These are phyloP conservation scores for Coniochaeta prunicola DNA, from an alignment of 2,329 filamentous ascomycete genomes.

Conservation along the genomic window DNA sequence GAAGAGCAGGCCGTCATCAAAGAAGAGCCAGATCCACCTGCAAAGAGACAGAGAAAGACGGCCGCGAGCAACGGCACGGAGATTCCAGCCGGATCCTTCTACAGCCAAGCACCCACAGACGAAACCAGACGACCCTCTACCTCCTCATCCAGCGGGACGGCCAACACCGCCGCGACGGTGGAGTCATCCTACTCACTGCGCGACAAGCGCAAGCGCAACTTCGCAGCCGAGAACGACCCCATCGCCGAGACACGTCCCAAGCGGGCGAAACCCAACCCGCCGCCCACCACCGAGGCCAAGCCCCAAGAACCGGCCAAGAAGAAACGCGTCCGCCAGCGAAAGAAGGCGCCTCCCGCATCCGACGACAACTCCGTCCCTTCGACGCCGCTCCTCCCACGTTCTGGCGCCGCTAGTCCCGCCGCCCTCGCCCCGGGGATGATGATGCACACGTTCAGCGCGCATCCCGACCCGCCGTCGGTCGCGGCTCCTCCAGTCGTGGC, in stretches of 20 bases:
- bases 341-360: neutral
- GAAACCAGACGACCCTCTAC: conserved; percentile 39
- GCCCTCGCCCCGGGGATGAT: conserved; percentile 6
- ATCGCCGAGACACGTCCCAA: conserved; percentile 27
- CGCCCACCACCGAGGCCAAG: conserved; percentile 6
- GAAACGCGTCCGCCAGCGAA: neutral
- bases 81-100: conserved; percentile 17
- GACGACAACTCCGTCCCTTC: neutral
- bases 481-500: conserved; percentile 7
- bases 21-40: conserved; percentile 12
- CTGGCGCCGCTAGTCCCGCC: conserved; percentile 2
- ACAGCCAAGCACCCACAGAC: conserved; percentile 24
- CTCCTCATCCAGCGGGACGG: conserved; percentile 33
- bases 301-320: conserved; percentile 16
- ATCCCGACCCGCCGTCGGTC: conserved; percentile 11
- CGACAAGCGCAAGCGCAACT: conserved; percentile 47
- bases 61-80: conserved; percentile 8
- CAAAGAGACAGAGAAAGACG: conserved; percentile 12
- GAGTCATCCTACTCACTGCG: conserved; percentile 47
- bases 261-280: conserved; percentile 6
- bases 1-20: conserved; percentile 3
- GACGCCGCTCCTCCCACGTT: neutral
- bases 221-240: conserved; percentile 39
- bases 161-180: conserved; percentile 35
- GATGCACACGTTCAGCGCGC: conserved; percentile 17